Evolutionary conservation across 2,329 filamentous ascomycete genomes (phyloP), one percentile per base, ranked within the genome.

Genomic region (Phialophora macrospora): DNA sequence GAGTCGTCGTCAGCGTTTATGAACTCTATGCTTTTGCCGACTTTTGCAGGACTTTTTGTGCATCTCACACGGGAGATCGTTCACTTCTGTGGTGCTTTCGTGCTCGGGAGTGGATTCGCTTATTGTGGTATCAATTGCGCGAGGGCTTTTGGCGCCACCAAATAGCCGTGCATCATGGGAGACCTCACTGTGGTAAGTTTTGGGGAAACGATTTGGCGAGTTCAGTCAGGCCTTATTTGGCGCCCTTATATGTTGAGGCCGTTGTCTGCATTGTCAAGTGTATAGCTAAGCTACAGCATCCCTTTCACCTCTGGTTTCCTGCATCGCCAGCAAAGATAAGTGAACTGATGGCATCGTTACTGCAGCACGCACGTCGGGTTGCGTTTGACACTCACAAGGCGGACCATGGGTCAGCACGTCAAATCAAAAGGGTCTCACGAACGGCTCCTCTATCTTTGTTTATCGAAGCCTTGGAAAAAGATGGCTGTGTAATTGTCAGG

Each of bases 401-500:
- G 4, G 57, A 58, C n/a, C 34, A 51, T 57, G 11, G 6, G 24
- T 11, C 60, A 8, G 28, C 56, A 24, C 60, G 34, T 55, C 46
- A 20, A 3, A 41, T 69, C 60, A 67, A 55, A 60, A 62, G 65
- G 54, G n/a, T 69, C 20, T 60, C 63, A 49, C 62, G 67, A 49
- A 64, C 67, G 24, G 63, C 60, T 54, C 64, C 70, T 1, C 46
- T 70, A n/a, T 65, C 62, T 26, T 17, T 62, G 11, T 77, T 77
- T 69, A 73, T 77, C 61, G 68, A 73, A 7, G 75, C 75, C 1
- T 60, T 77, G 26, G 74, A 77, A 64, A 64, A 71, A 54, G 74
- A 78, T 64, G 75, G 76, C 24, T 76, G 75, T 46, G 76, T 76
- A 8, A 73, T 77, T 41, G 68, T 77, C 28, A 70, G 72, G 26